Evolutionary conservation across 768 basidiomycete species (phyloP).

Genomic region (Mycena vitilis): DNA sequence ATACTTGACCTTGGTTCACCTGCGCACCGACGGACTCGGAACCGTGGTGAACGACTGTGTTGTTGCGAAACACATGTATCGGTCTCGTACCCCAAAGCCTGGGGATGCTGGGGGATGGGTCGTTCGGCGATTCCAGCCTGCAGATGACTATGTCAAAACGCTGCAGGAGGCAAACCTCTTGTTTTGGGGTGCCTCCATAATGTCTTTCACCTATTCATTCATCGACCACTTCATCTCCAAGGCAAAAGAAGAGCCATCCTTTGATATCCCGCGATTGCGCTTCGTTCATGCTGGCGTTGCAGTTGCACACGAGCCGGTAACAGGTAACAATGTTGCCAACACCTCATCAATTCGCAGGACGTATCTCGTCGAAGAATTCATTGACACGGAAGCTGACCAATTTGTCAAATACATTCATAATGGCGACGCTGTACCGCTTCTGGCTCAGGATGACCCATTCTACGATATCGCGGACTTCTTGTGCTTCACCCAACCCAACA

Average conservation of each 20-base stretch:
- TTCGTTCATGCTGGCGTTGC: conserved; percentile 26
- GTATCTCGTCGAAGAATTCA: conserved; percentile 39
- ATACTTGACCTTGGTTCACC: conserved; percentile 3
- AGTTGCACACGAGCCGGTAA: conserved; percentile 1
- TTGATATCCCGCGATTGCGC: conserved; percentile 8
- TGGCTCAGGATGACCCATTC: conserved; percentile 7
- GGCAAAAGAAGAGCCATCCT: not conserved
- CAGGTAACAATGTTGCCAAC: not conserved
- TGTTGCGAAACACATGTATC: conserved; percentile 11
- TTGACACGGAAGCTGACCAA: conserved; percentile 20
- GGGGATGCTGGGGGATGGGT: not conserved
- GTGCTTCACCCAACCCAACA: conserved; percentile 42
- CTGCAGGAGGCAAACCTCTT: conserved; percentile 19
- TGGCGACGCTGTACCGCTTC: conserved; percentile 30
- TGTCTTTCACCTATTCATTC: conserved; percentile 16
- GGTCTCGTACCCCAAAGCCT: not conserved
- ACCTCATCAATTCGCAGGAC: not conserved
- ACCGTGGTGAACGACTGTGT: not conserved
- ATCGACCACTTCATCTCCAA: not conserved
- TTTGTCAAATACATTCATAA: conserved; percentile 44
- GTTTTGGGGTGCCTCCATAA: conserved; percentile 19
- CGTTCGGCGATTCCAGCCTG: not conserved
- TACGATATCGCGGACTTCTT: conserved; percentile 36
- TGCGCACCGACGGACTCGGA: not conserved
- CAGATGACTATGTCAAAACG: conserved; percentile 11